phyloP scores from a whole-genome alignment of 2,329 filamentous ascomycete species.

The Drechslerella coelobrocha region DNA sequence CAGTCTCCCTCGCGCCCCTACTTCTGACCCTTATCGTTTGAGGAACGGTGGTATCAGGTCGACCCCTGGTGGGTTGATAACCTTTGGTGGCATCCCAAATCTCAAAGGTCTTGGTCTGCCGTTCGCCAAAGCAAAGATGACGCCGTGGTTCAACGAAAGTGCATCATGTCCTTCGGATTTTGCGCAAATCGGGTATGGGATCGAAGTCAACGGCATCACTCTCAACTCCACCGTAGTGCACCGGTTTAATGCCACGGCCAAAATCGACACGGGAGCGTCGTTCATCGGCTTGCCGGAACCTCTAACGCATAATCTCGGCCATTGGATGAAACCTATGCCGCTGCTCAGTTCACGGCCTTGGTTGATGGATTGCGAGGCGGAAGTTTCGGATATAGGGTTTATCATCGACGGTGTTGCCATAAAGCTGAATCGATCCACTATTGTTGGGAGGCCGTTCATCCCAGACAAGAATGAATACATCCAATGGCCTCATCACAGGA shows the following conservation, averaged over 20 bases:
- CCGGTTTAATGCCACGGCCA: neutral
- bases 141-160: conserved; percentile 12
- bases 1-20: too few relatives aligned
- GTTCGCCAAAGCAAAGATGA: conserved; percentile 31
- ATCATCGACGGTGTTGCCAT: conserved; percentile 30
- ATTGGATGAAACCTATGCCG: conserved; percentile 10
- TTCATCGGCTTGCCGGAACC: conserved; percentile 7
- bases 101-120: conserved; percentile 23
- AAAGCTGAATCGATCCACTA: conserved; percentile 17
- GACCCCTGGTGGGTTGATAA: conserved; percentile 16
- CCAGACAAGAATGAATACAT: neutral
- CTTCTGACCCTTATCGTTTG: too few relatives aligned
- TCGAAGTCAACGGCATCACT: conserved; percentile 30
- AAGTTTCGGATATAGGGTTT: conserved; percentile 26
- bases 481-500: neutral
- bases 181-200: conserved; percentile 29
- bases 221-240: neutral
- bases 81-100: conserved; percentile 35
- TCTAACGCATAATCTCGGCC: neutral
- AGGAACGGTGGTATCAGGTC: too few relatives aligned
- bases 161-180: conserved; percentile 23
- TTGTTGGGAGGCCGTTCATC: neutral
- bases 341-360: too few relatives aligned
- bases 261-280: conserved; percentile 29
- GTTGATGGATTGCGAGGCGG: conserved; percentile 21